phyloP scores from a whole-genome alignment of 106 monocot species.

The Dendrobium catenatum region DNA sequence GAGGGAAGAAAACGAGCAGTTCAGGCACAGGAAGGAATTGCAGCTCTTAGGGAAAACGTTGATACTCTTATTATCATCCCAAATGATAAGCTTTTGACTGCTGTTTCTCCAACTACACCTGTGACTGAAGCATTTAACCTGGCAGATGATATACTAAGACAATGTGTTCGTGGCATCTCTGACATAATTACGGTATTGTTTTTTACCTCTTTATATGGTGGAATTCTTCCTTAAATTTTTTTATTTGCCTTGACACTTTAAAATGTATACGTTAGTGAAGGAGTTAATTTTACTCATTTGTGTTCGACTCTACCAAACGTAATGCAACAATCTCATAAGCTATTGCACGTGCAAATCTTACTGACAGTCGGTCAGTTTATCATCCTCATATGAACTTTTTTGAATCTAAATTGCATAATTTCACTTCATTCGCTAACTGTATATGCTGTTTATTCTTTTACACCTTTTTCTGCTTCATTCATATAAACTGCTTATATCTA shows the following conservation, averaged over 20 bases:
- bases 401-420: too few relatives aligned
- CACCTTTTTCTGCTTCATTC: too few relatives aligned
- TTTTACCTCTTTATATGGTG: background rate
- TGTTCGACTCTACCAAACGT: background rate
- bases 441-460: too few relatives aligned
- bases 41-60: conserved; percentile 35
- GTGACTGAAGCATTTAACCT: conserved; percentile 48
- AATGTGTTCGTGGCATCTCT: conserved; percentile 54
- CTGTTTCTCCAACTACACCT: conserved; percentile 52
- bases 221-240: background rate
- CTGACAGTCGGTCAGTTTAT: too few relatives aligned
- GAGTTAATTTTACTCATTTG: background rate
- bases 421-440: too few relatives aligned
- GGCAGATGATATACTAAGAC: conserved; percentile 50
- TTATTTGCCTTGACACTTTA: background rate
- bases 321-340: background rate
- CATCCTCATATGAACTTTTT: too few relatives aligned
- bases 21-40: conserved; percentile 51
- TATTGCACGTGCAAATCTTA: background rate
- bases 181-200: conserved; percentile 40
- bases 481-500: too few relatives aligned
- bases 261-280: background rate
- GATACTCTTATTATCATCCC: conserved; percentile 43
- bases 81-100: conserved; percentile 48
- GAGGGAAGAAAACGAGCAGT: conserved; percentile 41